Evolutionary conservation across 1,284 basidiomycete genomes (phyloP).

Genomic region (Bjerkandera adusta): DNA sequence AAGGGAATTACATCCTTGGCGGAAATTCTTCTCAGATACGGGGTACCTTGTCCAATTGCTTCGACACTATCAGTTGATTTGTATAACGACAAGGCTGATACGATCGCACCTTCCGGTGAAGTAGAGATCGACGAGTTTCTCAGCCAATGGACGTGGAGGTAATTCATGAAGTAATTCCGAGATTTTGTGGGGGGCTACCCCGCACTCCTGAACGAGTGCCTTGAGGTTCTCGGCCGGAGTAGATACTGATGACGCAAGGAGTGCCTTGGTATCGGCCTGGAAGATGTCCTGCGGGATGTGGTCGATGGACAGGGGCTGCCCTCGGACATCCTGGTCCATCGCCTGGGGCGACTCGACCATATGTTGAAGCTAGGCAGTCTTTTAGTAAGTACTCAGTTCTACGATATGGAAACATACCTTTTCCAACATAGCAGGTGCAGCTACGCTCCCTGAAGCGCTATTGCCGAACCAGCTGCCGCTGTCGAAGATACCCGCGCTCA

Average conservation of each 20-base stretch:
- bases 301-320: conserved; percentile 17
- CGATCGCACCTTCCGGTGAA: conserved; percentile 66
- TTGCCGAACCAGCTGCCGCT: conserved; percentile 84
- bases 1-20: conserved; percentile 77
- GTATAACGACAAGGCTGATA: background rate
- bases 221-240: conserved; percentile 78
- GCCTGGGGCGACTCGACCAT: conserved; percentile 40
- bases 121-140: conserved; percentile 75
- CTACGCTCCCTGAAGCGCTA: conserved; percentile 75
- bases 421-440: conserved; percentile 72
- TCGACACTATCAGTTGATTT: background rate
- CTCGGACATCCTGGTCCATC: conserved; percentile 14
- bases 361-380: conserved; percentile 52
- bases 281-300: conserved; percentile 22
- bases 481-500: conserved; percentile 72
- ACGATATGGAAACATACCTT: conserved; percentile 47
- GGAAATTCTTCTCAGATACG: conserved; percentile 85
- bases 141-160: conserved; percentile 72
- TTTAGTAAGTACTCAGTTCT: background rate
- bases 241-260: conserved; percentile 48
- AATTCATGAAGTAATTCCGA: conserved; percentile 87
- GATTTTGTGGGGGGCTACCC: conserved; percentile 85
- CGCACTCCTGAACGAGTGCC: conserved; percentile 85
- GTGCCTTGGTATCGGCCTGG: conserved; percentile 22
- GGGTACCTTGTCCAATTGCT: conserved; percentile 97